Evolutionary conservation across 2,329 filamentous ascomycete genomes (phyloP), one percentile per base, ranked within the genome.

Genomic region (Cercospora canescens): DNA sequence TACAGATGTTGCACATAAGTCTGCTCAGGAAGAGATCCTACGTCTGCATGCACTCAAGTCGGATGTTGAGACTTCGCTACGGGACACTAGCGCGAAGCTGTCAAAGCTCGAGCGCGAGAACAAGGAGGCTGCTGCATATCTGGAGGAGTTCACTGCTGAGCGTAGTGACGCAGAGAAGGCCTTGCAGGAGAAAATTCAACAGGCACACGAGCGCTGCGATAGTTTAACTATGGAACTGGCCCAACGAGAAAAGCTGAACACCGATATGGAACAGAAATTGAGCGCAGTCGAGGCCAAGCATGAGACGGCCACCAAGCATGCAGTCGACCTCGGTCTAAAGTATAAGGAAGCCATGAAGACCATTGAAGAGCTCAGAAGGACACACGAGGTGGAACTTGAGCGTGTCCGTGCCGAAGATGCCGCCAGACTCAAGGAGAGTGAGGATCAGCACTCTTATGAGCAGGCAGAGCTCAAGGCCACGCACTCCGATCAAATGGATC

Each of bases 101-200:
- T 26, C 63, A 4, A 62, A 65, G 30, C 66, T 74, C 16, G 71
- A 74, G 48, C 62, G 59, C 14, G 67, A 73, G 35, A 72, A 69
- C 37, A 62, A 59, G 21, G 63, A 70, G 9, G 56, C 61, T 5
- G 65, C 62, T 7, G 65, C 72, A 39, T 62, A 72, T 24, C 48
- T 73, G 14, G 68, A 70, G 30, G 57, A 62, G 11, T 48, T 66
- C 2, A 45, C 65, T 26, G 56, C 63, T 11, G 65, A 70, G 24
- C 67, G 67, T 34, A 57, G 52, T 16, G 64, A 59, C 6, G 61
- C 57, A 12, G 64, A 65, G 16, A 59, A 62, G 14, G 50, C 59
- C 1, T 35, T 66, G 24, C 62, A 69, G 30, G 62, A 71, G 21
- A 62, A 76, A 21, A 37, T 72, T n/a, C 59, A 70, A 6, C 60